Percentiles rank a stretch among this genome's conserved stretches.
Conservation (phyloP, 495 filamentous ascomycete genomes). For the Xeromyces bisporus region DNA sequence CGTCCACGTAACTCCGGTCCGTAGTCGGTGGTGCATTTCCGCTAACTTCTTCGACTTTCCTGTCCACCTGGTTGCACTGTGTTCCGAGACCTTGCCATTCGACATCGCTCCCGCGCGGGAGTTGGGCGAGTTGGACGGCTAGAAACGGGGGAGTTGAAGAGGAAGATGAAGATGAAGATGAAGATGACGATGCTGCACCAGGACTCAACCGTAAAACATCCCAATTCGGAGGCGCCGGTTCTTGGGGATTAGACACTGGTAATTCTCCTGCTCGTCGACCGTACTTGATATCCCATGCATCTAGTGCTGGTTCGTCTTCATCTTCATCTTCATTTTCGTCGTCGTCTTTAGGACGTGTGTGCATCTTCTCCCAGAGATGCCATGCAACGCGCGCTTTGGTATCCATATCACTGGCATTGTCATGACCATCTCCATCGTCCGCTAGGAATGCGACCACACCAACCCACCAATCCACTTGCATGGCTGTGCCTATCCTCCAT, state of each 20-base stretch:
- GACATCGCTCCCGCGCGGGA: conserved; percentile 50
- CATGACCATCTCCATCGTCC: conserved; percentile 10
- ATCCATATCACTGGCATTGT: too few species aligned
- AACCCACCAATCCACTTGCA: conserved; percentile 55
- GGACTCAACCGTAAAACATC: conserved; percentile 4
- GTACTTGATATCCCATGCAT: conserved; percentile 57
- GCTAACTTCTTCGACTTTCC: conserved; percentile 5
- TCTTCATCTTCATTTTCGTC: conserved; percentile 19
- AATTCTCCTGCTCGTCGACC: conserved; percentile 21
- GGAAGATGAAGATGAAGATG: conserved; percentile 3
- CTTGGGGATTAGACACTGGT: conserved; percentile 2
- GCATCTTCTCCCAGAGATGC: conserved; percentile 34
- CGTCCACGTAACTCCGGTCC: conserved; percentile 1
- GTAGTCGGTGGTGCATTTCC: too few species aligned
- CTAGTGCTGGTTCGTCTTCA: conserved; percentile 36
- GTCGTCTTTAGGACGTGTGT: conserved; percentile 11
- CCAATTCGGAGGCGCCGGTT: conserved; percentile 16
- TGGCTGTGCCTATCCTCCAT: conserved; percentile 61
- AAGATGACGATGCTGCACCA: conserved; percentile 2
- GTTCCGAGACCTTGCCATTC: conserved; percentile 52
- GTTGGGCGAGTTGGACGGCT: conserved; percentile 49
- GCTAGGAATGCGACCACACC: conserved; percentile 57
- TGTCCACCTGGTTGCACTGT: conserved; percentile 12
- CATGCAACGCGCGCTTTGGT: conserved; percentile 27
- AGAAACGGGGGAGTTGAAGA: conserved; percentile 43